Base-by-base conservation (phyloP, 352 stramenopile species). In the Blastocystis sp. region DNA sequence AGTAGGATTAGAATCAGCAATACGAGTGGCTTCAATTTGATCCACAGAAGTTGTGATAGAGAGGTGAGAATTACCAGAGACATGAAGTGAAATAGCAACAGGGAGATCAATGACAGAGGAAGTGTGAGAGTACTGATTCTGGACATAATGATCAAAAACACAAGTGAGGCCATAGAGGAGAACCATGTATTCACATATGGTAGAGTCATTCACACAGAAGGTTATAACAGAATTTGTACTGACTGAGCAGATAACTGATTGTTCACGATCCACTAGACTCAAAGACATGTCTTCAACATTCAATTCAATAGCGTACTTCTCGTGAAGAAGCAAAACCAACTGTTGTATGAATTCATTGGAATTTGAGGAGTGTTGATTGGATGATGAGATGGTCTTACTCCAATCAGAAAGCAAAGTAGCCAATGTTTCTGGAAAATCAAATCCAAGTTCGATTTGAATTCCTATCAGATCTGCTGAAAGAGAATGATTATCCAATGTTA, bases 1-100 rank as follows among this genome's bases (percentile, higher is more conserved):
- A 9, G 46, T 67, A 37, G 27, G 24, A 42, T 83, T 83, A 0
- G 24, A 65, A n/a, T 83, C 71, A 21, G 71, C 14, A 0, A 83
- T 21, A 1, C 19, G 11, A 16, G 37, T 32, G 5, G 27, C 11
- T 19, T 57, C 51, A 7, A 65, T 54, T 21, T 65, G 57, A 35
- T 65, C 46, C 27, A 37, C 29, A 16, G 46, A 37, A 27, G 21
- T 83, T 16, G 54, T 14, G 5, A 61, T 2, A 32, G 54, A 32
- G 54, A 61, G 19, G 12, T 61, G 12, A 32, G 54, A 32, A 32
- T 32, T 61, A 12, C 2, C 19, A 32, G 54, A 16, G 3, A 61
- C 54, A 32, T 61, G 54, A 5, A 61, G 19, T 16, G 54, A n/a
- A 12, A 61, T 3, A 61, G 19, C 3, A 7, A 61, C 19, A 61